A percentile compares a stretch with the other conserved stretches of the same genome.
These are phyloP conservation scores for Aphanoascus verrucosus DNA, from an alignment of 2,329 filamentous ascomycete species.

Conservation along the genomic window DNA sequence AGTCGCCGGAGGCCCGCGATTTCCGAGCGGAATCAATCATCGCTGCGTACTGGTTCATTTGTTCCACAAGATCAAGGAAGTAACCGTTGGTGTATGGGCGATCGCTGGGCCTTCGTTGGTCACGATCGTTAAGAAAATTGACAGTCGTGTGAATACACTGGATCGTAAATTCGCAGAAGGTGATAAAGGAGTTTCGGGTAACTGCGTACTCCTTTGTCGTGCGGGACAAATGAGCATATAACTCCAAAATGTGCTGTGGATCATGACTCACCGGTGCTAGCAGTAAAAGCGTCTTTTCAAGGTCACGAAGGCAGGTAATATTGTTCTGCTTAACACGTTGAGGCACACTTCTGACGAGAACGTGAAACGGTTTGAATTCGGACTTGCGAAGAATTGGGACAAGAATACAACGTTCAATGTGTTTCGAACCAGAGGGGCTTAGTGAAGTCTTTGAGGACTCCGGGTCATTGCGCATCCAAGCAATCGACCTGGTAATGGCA, in stretches of 20 bases:
- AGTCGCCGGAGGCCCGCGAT: conserved; percentile 35
- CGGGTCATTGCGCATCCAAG: conserved; percentile 36
- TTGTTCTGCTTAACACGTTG: conserved; percentile 70
- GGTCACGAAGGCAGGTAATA: conserved; percentile 80
- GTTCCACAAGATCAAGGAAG: conserved; percentile 90
- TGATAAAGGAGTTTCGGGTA: conserved; percentile 61
- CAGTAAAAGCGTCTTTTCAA: conserved; percentile 87
- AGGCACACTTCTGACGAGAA: conserved; percentile 67
- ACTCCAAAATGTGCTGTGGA: conserved; percentile 29
- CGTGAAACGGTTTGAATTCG: conserved; percentile 66
- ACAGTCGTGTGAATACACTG: conserved; percentile 83
- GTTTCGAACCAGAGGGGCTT: conserved; percentile 57
- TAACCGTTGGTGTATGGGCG: conserved; percentile 91
- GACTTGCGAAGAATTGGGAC: conserved; percentile 64
- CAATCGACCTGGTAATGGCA: conserved; percentile 52
- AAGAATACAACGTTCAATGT: conserved; percentile 71
- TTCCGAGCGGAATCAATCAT: conserved; percentile 67
- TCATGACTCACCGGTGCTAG: conserved; percentile 81
- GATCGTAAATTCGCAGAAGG: conserved; percentile 84
- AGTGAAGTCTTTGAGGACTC: conserved; percentile 49
- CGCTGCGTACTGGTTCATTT: conserved; percentile 80
- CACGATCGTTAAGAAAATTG: conserved; percentile 71
- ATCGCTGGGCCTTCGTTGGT: conserved; percentile 74
- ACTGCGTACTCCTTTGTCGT: conserved; percentile 56
- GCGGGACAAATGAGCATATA: conserved; percentile 32